Evolutionary conservation across 441 rosid genomes (phyloP), one percentile per base, ranked within the genome.

Genomic region (Adansonia grandidieri): DNA sequence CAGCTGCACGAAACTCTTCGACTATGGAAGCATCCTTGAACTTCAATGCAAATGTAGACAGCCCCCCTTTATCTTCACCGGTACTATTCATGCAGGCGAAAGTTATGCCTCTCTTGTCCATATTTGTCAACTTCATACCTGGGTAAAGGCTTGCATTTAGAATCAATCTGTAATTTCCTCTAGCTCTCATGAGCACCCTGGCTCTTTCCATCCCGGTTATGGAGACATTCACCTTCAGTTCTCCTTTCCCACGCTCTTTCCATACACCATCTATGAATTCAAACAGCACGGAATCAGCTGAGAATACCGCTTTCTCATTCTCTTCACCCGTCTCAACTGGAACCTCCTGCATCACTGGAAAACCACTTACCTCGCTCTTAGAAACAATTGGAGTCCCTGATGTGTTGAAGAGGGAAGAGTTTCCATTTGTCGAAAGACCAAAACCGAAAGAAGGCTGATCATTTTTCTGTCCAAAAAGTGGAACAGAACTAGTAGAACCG

Each of bases 181-280:
- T 88, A 6, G 93, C 83, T 85, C 99, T 93, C 99, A 96, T 96
- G 4, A 96, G 82, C 53, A 96, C 78, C 73, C 98, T 92, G 37
- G 91, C 98, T 77, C 78, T 90, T 77, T 88, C 87, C 4, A 76
- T 24, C 28, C 80, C 93, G 10, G 81, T 20, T 47, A 89, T 85
- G 3, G 92, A 84, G 15, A 96, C 87, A 71, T 93, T 96, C 79
- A 96, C 94, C 85, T 90, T 96, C 44, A 93, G 77, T 69, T 93
- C 96, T 75, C 99, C 99, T 83, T 92, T 96, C 11, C 98, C 99
- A 11, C 99, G 97, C 85, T 93, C 98, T 86, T 92, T 96, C 99
- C 99, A 74, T 0, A 14, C 53, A 14, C 53, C 53, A 13, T 48
- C 53, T 13, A 48, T 48, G 53, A 48, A 96, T 79, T 96, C 99